Percentiles rank a stretch among this genome's conserved stretches.
phyloP scores from a whole-genome alignment of 306 rosid genomes.

The Albizia julibrissin region DNA sequence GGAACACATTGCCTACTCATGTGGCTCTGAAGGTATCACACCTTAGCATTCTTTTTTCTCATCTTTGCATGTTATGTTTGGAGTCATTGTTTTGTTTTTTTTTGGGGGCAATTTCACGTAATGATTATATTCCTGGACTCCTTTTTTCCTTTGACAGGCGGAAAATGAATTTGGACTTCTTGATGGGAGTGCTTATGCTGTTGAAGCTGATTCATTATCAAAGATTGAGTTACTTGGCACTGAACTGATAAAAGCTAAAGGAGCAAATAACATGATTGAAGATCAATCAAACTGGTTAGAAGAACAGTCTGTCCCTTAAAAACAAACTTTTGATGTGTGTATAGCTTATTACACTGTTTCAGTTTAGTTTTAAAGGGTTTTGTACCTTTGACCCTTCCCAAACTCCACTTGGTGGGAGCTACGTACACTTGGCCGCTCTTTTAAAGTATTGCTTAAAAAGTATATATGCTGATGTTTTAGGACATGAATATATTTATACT shows the following conservation, averaged over 20 bases:
- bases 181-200: constrained; percentile 47
- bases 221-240: constrained; percentile 59
- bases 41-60: constrained; percentile 41
- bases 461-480: constrained; percentile 7
- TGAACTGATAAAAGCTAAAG: constrained; percentile 61
- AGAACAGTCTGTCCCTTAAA: constrained; percentile 28
- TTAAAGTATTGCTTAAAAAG: not conserved
- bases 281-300: constrained; percentile 63
- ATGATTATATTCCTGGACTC: constrained; percentile 32
- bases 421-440: not conserved
- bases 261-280: constrained; percentile 54
- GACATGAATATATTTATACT: not conserved
- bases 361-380: not conserved
- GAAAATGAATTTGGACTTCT: constrained; percentile 51
- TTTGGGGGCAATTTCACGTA: not conserved
- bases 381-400: no score
- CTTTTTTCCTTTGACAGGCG: constrained; percentile 47
- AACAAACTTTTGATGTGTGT: constrained; percentile 9
- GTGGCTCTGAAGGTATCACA: constrained; percentile 55
- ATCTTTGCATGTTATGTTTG: constrained; percentile 28
- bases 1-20: constrained; percentile 40
- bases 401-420: no score
- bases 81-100: constrained; percentile 10
- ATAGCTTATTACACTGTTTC: constrained; percentile 8
- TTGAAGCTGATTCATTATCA: constrained; percentile 49